phyloP scores from a whole-genome alignment of 2,329 filamentous ascomycete species.

The Penicillium sp. region DNA sequence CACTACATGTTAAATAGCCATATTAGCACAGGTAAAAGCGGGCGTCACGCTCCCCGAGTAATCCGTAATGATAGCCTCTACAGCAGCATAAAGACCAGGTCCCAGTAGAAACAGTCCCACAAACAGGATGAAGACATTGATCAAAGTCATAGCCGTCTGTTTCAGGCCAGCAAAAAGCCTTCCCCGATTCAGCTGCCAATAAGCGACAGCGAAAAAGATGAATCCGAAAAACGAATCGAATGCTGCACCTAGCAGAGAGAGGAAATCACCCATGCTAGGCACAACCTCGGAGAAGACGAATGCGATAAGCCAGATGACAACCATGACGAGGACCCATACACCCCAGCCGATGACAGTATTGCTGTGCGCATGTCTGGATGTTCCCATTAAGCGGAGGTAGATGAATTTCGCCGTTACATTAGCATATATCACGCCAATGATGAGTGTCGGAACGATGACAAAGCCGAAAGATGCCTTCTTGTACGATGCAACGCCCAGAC shows the following conservation, averaged over 20 bases:
- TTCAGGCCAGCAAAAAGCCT: conserved; percentile 38
- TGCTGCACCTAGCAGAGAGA: conserved; percentile 49
- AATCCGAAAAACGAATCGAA: conserved; percentile 54
- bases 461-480: conserved; percentile 53
- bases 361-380: conserved; percentile 47
- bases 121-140: conserved; percentile 49
- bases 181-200: conserved; percentile 47
- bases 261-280: conserved; percentile 52
- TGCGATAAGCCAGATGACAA: conserved; percentile 44
- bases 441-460: conserved; percentile 51
- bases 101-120: conserved; percentile 52
- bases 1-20: conserved; percentile 39
- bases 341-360: conserved; percentile 51
- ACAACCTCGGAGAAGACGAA: conserved; percentile 52
- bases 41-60: conserved; percentile 47
- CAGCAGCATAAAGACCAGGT: conserved; percentile 54
- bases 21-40: conserved; percentile 52
- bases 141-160: conserved; percentile 44
- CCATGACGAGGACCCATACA: conserved; percentile 46
- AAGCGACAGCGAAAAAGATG: conserved; percentile 53
- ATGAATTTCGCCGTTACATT: conserved; percentile 52
- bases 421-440: conserved; percentile 53
- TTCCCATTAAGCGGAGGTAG: conserved; percentile 46
- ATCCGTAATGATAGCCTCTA: conserved; percentile 54
- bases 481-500: conserved; percentile 44